These are phyloP conservation scores for Nemania abortiva DNA, from an alignment of 2,329 filamentous ascomycete species.

Conservation along the genomic window DNA sequence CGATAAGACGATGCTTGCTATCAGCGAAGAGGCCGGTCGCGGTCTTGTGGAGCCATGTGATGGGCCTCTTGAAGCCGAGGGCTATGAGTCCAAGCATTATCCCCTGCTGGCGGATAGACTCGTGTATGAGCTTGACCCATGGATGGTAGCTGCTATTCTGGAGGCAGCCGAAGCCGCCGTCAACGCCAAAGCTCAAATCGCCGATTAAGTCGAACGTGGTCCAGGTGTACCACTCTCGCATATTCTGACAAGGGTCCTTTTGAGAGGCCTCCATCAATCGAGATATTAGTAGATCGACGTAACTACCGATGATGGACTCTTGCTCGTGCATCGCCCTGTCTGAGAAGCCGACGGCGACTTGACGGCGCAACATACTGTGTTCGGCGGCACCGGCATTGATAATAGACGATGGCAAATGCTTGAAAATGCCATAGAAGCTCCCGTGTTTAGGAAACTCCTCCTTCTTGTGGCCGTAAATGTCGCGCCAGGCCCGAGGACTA, in stretches of 20 bases:
- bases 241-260: background rate
- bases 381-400: conserved; percentile 49
- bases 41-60: background rate
- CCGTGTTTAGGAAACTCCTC: conserved; percentile 49
- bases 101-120: conserved; percentile 43
- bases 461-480: conserved; percentile 55
- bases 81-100: conserved; percentile 24
- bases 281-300: conserved; percentile 52
- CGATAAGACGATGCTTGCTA: conserved; percentile 33
- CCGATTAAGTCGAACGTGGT: conserved; percentile 59
- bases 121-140: conserved; percentile 51
- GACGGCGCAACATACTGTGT: conserved; percentile 50
- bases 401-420: conserved; percentile 45
- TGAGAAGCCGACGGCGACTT: conserved; percentile 55
- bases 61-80: conserved; percentile 28
- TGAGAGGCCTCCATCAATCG: background rate
- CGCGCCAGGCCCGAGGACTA: conserved; percentile 53
- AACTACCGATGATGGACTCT: conserved; percentile 54
- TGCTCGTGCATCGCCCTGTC: conserved; percentile 55
- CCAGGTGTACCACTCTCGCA: conserved; percentile 53
- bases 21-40: background rate
- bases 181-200: conserved; percentile 60
- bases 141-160: conserved; percentile 49
- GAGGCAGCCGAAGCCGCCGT: conserved; percentile 52
- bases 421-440: conserved; percentile 44